Conservation (phyloP, 768 basidiomycete genomes). For the Suillus decipiens region DNA sequence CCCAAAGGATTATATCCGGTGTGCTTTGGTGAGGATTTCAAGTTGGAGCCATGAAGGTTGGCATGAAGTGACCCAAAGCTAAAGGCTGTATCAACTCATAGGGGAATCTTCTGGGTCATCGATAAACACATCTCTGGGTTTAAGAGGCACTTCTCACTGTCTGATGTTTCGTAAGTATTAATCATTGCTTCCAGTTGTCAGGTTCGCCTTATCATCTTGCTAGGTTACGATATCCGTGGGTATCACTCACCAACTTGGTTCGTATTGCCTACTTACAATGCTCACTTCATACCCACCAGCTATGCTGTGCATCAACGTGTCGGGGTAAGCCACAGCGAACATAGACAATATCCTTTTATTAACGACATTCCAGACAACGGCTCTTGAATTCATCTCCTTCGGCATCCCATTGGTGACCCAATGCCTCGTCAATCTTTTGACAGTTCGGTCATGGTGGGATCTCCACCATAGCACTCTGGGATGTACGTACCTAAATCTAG, state of each 20-base stretch:
- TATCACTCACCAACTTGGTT: neutral
- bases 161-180: slow-evolving; percentile 67
- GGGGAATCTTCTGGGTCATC: slow-evolving; percentile 58
- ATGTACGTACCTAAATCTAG: slow-evolving; percentile 16
- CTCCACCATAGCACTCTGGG: slow-evolving; percentile 64
- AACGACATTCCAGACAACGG: slow-evolving; percentile 29
- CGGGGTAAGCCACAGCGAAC: slow-evolving; percentile 36
- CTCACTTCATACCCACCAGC: slow-evolving; percentile 34
- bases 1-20: slow-evolving; percentile 62
- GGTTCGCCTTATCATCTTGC: slow-evolving; percentile 1
- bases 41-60: neutral
- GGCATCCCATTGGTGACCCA: slow-evolving; percentile 71
- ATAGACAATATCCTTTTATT: slow-evolving; percentile 3
- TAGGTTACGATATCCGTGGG: slow-evolving; percentile 43
- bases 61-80: neutral
- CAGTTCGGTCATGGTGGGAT: slow-evolving; percentile 85
- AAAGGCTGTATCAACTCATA: slow-evolving; percentile 27
- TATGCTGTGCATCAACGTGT: slow-evolving; percentile 73
- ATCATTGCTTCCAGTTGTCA: neutral
- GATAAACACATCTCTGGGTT: slow-evolving; percentile 61
- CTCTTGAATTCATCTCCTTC: slow-evolving; percentile 42
- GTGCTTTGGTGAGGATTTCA: slow-evolving; percentile 52
- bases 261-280: neutral
- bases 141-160: slow-evolving; percentile 74
- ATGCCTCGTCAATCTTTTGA: slow-evolving; percentile 64